phyloP scores from a whole-genome alignment of 768 basidiomycete species.

The Lactifluus volemus region DNA sequence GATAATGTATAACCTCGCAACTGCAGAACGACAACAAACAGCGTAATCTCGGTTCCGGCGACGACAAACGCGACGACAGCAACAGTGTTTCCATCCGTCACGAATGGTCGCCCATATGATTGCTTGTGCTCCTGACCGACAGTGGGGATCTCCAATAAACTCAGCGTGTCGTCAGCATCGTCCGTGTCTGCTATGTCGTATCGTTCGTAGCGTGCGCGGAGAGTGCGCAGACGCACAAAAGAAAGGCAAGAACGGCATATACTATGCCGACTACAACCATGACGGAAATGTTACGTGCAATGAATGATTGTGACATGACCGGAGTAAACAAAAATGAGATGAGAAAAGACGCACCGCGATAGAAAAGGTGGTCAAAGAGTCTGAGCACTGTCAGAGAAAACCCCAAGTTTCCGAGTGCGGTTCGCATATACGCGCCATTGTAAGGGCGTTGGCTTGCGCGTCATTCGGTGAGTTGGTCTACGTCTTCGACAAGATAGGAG shows the following conservation, averaged over 20 bases:
- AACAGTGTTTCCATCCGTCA: slow-evolving; percentile 74
- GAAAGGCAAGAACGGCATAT: slow-evolving; percentile 51
- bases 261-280: slow-evolving; percentile 43
- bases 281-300: neutral
- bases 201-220: slow-evolving; percentile 51
- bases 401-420: slow-evolving; percentile 64
- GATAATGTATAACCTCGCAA: no score
- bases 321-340: slow-evolving; percentile 20
- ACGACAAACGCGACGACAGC: slow-evolving; percentile 53
- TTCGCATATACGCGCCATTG: slow-evolving; percentile 72
- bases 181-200: slow-evolving; percentile 67
- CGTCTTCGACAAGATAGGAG: slow-evolving; percentile 28
- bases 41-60: slow-evolving; percentile 50
- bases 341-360: no score
- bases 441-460: slow-evolving; percentile 77
- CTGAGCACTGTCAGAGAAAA: slow-evolving; percentile 68
- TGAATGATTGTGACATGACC: neutral
- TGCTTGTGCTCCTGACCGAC: slow-evolving; percentile 52
- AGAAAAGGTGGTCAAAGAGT: slow-evolving; percentile 66
- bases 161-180: neutral
- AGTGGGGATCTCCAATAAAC: slow-evolving; percentile 39
- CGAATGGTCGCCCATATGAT: slow-evolving; percentile 67
- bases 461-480: slow-evolving; percentile 46
- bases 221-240: slow-evolving; percentile 51
- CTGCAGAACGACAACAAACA: slow-evolving; percentile 52